Base-by-base conservation (phyloP, 1,284 basidiomycete genomes). In the Ceraceosorus bombacis region DNA sequence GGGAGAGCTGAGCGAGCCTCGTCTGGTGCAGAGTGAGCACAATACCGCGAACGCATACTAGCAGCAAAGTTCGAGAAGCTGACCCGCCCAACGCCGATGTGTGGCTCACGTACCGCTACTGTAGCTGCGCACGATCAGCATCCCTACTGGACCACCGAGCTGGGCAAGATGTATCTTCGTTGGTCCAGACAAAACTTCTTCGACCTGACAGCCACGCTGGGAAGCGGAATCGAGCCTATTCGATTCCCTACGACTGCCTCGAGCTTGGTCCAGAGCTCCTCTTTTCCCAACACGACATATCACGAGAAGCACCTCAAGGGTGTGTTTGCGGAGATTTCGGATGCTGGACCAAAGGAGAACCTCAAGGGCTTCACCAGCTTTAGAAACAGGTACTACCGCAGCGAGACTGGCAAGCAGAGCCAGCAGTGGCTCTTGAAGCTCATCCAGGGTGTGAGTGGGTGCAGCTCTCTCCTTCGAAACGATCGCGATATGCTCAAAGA, bases 381-480 rank as follows among this genome's bases (percentile, higher is more conserved):
- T 78, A 70, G 73, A 59, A 79, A 79, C 59, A 65, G 81, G 57
- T 80, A 80, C 77, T 81, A 82, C 76, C 78, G 80, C 51, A 79
- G 77, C 1, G 77, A 89, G 83, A 88, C 86, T 7, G 95, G 94
- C 27, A 78, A 79, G 56, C 74, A 81, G 60, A 80, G 88, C 69
- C 90, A 95, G 76, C 78, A 83, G 63, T 98, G 91, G 91, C 82
- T 97, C 54, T 61, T 73, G 13, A 54, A 52, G n/a, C 62, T 65
- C 5, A 63, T 72, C 5, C 57, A 67, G 10, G 15, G 43, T 15
- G 43, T 46, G 43, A 15, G 27, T 27, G 3, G 1, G 27, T 27
- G 27, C 27, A 27, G 27, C 27, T 27, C 27, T 27, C 27, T 27
- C 27, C 27, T 27, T 27, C 27, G 27, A 27, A 27, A 2, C 3